phyloP scores from a whole-genome alignment of 345 rosid genomes.

The Eucalyptus tenuipes region DNA sequence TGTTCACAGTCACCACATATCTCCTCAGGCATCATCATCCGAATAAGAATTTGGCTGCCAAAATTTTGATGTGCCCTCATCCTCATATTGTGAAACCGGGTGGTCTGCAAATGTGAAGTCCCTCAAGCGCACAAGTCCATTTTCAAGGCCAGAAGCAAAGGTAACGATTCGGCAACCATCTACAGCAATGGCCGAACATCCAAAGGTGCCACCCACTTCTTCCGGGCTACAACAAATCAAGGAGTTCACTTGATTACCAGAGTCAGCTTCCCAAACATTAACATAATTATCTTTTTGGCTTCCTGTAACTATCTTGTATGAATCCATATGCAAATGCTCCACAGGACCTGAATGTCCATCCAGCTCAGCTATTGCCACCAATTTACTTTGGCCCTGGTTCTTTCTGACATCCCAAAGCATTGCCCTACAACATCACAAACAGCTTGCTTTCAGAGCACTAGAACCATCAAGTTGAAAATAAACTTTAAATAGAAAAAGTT shows the following conservation, averaged over 20 bases:
- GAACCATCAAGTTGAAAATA: background rate
- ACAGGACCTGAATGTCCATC: slow-evolving; percentile 44
- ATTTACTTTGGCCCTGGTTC: slow-evolving; percentile 15
- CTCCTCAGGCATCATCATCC: slow-evolving; percentile 3
- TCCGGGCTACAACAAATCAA: slow-evolving; percentile 10
- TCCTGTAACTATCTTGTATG: slow-evolving; percentile 49
- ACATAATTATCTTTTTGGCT: slow-evolving; percentile 19
- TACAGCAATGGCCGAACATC: slow-evolving; percentile 46
- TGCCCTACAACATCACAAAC: slow-evolving; percentile 25
- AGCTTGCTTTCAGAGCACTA: background rate
- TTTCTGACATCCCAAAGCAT: slow-evolving; percentile 53
- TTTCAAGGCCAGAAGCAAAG: slow-evolving; percentile 1
- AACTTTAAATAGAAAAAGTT: background rate
- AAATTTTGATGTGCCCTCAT: slow-evolving; percentile 23
- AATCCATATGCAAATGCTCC: slow-evolving; percentile 34
- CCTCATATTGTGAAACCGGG: slow-evolving; percentile 8
- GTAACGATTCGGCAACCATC: slow-evolving; percentile 25
- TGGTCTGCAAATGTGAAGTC: slow-evolving; percentile 27
- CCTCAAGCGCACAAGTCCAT: slow-evolving; percentile 6
- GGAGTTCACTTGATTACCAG: slow-evolving; percentile 28
- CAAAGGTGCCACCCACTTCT: background rate
- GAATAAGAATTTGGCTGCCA: slow-evolving; percentile 22
- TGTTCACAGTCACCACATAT: background rate
- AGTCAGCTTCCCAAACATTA: slow-evolving; percentile 43
- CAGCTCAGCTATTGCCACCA: slow-evolving; percentile 30